A percentile compares a stretch with the other conserved stretches of the same genome.
Conservation (phyloP, 352 stramenopile species). For the Peronospora farinosa region DNA sequence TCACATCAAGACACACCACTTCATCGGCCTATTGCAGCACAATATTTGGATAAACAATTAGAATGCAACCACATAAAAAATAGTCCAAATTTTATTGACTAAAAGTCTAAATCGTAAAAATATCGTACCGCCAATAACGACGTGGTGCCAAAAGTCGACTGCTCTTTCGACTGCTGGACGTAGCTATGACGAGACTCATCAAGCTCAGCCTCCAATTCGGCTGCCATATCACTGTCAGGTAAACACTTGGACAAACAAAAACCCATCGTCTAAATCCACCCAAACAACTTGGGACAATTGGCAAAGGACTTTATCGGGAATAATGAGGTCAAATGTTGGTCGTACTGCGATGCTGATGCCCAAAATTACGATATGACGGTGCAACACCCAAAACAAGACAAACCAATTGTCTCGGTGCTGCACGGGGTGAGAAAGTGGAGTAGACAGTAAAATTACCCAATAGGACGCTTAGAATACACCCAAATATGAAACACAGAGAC, state of each 20-base stretch:
- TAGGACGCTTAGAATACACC: neutral
- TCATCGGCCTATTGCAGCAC: slow-evolving; percentile 56
- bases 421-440: neutral
- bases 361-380: slow-evolving; percentile 5
- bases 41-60: neutral
- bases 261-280: slow-evolving; percentile 44
- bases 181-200: slow-evolving; percentile 64
- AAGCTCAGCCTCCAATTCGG: slow-evolving; percentile 78
- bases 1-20: slow-evolving; percentile 71
- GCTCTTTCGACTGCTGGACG: slow-evolving; percentile 34
- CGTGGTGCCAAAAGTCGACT: slow-evolving; percentile 61
- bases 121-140: slow-evolving; percentile 58
- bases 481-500: slow-evolving; percentile 10
- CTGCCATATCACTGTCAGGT: slow-evolving; percentile 76
- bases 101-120: neutral
- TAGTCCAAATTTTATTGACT: neutral
- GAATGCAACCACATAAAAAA: neutral
- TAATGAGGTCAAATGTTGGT: neutral
- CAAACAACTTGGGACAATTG: slow-evolving; percentile 10
- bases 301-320: neutral
- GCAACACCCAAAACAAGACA: slow-evolving; percentile 7
- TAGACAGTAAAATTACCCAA: slow-evolving; percentile 2
- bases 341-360: slow-evolving; percentile 13
- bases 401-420: neutral
- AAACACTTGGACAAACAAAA: slow-evolving; percentile 84